A percentile compares a stretch with the other conserved stretches of the same genome.
phyloP scores from a whole-genome alignment of 2,329 filamentous ascomycete species.

The Fusarium musae region DNA sequence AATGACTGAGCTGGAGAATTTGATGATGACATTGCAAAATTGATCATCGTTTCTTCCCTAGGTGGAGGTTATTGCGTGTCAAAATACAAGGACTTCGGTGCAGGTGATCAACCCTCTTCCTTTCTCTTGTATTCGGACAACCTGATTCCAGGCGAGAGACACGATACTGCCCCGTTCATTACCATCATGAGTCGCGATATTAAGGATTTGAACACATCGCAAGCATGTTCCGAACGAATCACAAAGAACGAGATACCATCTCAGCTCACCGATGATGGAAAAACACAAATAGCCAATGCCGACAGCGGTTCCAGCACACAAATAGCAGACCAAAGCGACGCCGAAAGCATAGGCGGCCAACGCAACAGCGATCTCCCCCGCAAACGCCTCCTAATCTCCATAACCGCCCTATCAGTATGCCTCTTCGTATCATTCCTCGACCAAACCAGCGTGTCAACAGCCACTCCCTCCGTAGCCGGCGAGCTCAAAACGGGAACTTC shows the following conservation, averaged over 20 bases:
- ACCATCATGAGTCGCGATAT: background rate
- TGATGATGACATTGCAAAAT: background rate
- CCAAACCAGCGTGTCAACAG: background rate
- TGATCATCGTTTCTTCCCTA: background rate
- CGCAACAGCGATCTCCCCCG: slow-evolving; percentile 49
- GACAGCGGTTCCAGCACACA: background rate
- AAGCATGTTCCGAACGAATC: background rate
- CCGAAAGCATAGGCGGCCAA: slow-evolving; percentile 45
- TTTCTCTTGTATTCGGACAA: too few relatives aligned
- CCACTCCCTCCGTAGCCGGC: background rate
- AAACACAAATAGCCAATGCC: accelerated
- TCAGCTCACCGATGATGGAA: accelerated
- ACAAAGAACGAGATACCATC: background rate
- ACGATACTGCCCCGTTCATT: too few relatives aligned
- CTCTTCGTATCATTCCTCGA: background rate
- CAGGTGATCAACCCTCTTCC: background rate
- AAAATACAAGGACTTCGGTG: background rate
- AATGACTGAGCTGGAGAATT: background rate
- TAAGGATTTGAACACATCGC: background rate
- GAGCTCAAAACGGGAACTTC: background rate
- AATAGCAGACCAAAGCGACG: background rate
- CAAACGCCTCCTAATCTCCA: slow-evolving; percentile 45
- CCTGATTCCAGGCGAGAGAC: too few relatives aligned
- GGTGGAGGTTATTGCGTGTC: background rate
- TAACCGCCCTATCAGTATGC: slow-evolving; percentile 15